phyloP scores from a whole-genome alignment of 2,329 filamentous ascomycete genomes.

The Dothiorella sarmentorum region DNA sequence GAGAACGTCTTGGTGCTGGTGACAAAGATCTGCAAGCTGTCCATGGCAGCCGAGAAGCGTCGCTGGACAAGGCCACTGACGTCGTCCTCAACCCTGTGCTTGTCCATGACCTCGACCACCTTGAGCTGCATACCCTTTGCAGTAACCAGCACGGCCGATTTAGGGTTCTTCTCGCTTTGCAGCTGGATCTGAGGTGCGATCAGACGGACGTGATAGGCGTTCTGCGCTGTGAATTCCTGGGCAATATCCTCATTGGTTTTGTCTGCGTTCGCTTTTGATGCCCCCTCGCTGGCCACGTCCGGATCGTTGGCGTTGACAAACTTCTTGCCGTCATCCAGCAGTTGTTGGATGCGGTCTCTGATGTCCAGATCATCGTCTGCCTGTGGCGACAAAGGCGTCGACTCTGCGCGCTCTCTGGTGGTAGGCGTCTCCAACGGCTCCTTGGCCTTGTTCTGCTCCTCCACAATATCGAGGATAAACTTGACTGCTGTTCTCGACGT shows the following conservation, averaged over 20 bases:
- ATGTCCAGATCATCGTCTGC: conserved; percentile 65
- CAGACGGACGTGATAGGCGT: conserved; percentile 88
- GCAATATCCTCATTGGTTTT: conserved; percentile 67
- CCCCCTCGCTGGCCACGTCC: conserved; percentile 35
- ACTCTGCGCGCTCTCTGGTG: conserved; percentile 20
- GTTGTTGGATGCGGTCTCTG: conserved; percentile 79
- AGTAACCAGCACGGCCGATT: conserved; percentile 93
- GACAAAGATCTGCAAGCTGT: conserved; percentile 97
- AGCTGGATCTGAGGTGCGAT: conserved; percentile 98
- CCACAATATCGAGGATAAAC: conserved; percentile 95
- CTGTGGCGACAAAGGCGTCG: conserved; percentile 35
- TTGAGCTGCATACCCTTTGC: conserved; percentile 98
- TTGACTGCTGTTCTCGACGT: conserved; percentile 93
- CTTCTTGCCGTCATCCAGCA: conserved; percentile 78
- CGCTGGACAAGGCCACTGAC: conserved; percentile 94
- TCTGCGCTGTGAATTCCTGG: conserved; percentile 83
- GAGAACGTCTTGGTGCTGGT: conserved; percentile 89
- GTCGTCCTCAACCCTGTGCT: conserved; percentile 83
- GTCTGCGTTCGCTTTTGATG: conserved; percentile 28
- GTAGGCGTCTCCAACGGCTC: conserved; percentile 22
- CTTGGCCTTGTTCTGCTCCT: conserved; percentile 82
- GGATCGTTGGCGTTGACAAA: conserved; percentile 72
- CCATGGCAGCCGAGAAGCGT: conserved; percentile 91
- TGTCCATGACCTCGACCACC: conserved; percentile 97
- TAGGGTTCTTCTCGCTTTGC: conserved; percentile 96